Evolutionary conservation across 345 rosid species (phyloP).

Genomic region (Arabidopsis suecica): DNA sequence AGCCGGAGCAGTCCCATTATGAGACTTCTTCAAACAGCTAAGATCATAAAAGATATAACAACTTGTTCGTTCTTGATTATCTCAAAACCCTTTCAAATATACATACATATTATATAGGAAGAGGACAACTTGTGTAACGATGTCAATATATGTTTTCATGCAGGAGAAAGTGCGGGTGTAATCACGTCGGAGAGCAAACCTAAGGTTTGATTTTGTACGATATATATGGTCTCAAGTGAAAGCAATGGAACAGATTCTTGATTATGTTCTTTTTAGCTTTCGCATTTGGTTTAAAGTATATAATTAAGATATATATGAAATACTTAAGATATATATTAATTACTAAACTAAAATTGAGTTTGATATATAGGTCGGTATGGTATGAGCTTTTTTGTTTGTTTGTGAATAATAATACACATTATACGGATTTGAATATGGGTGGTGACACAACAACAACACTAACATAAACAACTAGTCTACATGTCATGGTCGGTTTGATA

Average conservation of each 20-base stretch:
- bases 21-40: slow-evolving; percentile 29
- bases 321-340: background rate
- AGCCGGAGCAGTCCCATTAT: slow-evolving; percentile 45
- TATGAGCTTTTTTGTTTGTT: too few relatives aligned
- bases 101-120: background rate
- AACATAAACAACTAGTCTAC: too few relatives aligned
- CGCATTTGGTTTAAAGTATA: slow-evolving; percentile 22
- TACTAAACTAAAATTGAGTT: too few relatives aligned
- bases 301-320: background rate
- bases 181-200: slow-evolving; percentile 14
- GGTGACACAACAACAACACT: too few relatives aligned
- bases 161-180: slow-evolving; percentile 11
- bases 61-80: slow-evolving; percentile 24
- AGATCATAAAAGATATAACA: slow-evolving; percentile 12
- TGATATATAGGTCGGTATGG: too few relatives aligned
- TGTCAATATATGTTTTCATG: slow-evolving; percentile 1
- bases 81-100: slow-evolving; percentile 11
- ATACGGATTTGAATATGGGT: too few relatives aligned
- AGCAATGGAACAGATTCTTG: background rate
- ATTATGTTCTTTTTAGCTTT: slow-evolving; percentile 3
- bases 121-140: background rate
- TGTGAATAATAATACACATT: too few relatives aligned
- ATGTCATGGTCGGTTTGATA: too few relatives aligned
- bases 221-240: slow-evolving; percentile 2
- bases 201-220: slow-evolving; percentile 20